Evolutionary conservation across 2,329 filamentous ascomycete genomes (phyloP).

Genomic region (Arthrobotrys conoides): DNA sequence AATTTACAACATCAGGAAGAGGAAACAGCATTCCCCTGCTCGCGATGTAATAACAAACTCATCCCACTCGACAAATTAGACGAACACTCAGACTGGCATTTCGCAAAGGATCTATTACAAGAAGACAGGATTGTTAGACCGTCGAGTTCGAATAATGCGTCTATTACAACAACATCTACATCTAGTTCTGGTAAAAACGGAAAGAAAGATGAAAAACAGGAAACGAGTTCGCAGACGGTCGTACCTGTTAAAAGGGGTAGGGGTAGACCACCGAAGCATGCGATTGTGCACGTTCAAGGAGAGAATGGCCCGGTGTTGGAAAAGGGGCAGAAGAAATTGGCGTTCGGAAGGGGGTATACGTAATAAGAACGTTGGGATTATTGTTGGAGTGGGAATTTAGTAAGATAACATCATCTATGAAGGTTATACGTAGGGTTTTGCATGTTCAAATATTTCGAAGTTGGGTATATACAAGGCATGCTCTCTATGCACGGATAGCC

Average conservation of each 20-base stretch:
- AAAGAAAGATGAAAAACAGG: constrained; percentile 65
- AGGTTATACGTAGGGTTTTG: background rate
- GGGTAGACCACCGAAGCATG: constrained; percentile 61
- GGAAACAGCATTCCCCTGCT: constrained; percentile 74
- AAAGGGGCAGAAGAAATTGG: constrained; percentile 75
- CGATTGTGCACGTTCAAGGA: constrained; percentile 33
- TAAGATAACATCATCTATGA: background rate
- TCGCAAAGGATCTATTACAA: constrained; percentile 86
- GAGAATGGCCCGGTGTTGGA: constrained; percentile 67
- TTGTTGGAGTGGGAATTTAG: background rate
- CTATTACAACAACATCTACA: constrained; percentile 56
- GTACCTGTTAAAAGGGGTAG: constrained; percentile 57
- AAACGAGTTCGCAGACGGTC: constrained; percentile 62
- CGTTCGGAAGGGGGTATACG: constrained; percentile 69
- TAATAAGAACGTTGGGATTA: too few relatives aligned
- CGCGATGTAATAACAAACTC: constrained; percentile 64
- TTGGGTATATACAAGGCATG: too few relatives aligned
- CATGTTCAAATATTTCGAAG: background rate
- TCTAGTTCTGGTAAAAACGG: constrained; percentile 64
- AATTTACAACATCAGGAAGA: constrained; percentile 67
- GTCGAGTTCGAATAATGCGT: constrained; percentile 63
- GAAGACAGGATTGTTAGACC: constrained; percentile 71
- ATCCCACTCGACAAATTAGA: constrained; percentile 73
- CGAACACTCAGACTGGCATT: constrained; percentile 94
- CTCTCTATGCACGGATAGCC: too few relatives aligned